phyloP scores from a whole-genome alignment of 495 filamentous ascomycete genomes.

The Tuber microsphaerosporum region DNA sequence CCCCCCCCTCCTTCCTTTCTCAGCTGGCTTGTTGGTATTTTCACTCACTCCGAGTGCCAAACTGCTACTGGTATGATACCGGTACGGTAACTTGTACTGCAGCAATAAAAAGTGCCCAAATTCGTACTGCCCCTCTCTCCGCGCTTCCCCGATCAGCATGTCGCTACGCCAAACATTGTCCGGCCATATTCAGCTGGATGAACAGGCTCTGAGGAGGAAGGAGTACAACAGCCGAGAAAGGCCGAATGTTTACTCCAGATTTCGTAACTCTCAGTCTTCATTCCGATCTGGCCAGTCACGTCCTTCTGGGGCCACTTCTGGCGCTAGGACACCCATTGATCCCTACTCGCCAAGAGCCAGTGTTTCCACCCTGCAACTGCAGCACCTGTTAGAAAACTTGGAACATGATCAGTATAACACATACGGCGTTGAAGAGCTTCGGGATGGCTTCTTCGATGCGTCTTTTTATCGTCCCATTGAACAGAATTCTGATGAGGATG shows the following conservation, averaged over 20 bases:
- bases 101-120: not conserved
- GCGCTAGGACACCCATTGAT: conserved; percentile 37
- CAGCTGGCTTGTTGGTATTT: not conserved
- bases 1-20: not conserved
- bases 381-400: conserved; percentile 43
- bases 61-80: not conserved
- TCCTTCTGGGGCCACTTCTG: conserved; percentile 16
- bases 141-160: not conserved
- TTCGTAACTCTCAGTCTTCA: conserved; percentile 30
- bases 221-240: conserved; percentile 14
- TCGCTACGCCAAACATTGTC: not conserved
- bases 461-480: conserved; percentile 49
- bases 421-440: conserved; percentile 51
- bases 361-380: conserved; percentile 43
- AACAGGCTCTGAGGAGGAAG: conserved; percentile 25
- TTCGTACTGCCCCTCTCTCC: not conserved
- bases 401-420: conserved; percentile 46
- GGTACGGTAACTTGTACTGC: not conserved
- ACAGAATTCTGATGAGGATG: conserved; percentile 33
- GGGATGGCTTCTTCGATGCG: conserved; percentile 58
- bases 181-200: conserved; percentile 33
- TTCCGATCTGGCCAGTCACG: conserved; percentile 31
- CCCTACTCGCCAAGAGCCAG: conserved; percentile 36
- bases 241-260: conserved; percentile 23
- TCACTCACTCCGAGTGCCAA: not conserved